Percentiles rank a stretch among this genome's conserved stretches.
These are phyloP conservation scores for Phytophthora fragariaefolia DNA, from an alignment of 352 stramenopile species.

Conservation along the genomic window DNA sequence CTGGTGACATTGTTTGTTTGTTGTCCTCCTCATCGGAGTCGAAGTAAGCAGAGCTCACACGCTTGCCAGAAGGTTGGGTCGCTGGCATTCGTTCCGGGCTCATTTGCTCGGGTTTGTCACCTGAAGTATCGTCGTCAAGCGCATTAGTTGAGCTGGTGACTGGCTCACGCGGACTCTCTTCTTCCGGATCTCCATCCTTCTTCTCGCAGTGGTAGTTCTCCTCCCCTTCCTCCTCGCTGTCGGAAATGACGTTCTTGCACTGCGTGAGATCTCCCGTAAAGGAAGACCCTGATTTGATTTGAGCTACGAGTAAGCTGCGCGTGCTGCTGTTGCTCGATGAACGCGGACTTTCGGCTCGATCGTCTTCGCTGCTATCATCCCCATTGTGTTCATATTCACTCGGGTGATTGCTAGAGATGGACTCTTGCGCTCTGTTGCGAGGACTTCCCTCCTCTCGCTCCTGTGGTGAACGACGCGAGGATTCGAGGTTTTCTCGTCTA, in stretches of 20 bases:
- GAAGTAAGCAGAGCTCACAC: constrained; percentile 57
- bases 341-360: constrained; percentile 26
- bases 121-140: constrained; percentile 23
- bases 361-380: constrained; percentile 43
- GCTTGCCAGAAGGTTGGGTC: constrained; percentile 10
- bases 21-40: constrained; percentile 63
- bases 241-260: constrained; percentile 35
- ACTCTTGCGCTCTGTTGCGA: constrained; percentile 4
- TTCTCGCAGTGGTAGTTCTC: constrained; percentile 37
- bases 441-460: constrained; percentile 18
- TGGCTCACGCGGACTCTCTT: constrained; percentile 49
- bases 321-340: constrained; percentile 38
- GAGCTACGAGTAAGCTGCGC: constrained; percentile 55
- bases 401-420: constrained; percentile 4
- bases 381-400: constrained; percentile 23
- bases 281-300: constrained; percentile 62
- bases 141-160: constrained; percentile 19
- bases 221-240: constrained; percentile 44
- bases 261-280: constrained; percentile 5
- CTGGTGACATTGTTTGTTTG: constrained; percentile 12
- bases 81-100: constrained; percentile 6
- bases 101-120: constrained; percentile 15
- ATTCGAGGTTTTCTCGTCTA: constrained; percentile 1
- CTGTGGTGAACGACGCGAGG: constrained; percentile 13
- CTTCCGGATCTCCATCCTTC: constrained; percentile 41